Evolutionary conservation across 2,329 filamentous ascomycete species (phyloP), one percentile per base, ranked within the genome.

Genomic region (Endocalyx cinctus): DNA sequence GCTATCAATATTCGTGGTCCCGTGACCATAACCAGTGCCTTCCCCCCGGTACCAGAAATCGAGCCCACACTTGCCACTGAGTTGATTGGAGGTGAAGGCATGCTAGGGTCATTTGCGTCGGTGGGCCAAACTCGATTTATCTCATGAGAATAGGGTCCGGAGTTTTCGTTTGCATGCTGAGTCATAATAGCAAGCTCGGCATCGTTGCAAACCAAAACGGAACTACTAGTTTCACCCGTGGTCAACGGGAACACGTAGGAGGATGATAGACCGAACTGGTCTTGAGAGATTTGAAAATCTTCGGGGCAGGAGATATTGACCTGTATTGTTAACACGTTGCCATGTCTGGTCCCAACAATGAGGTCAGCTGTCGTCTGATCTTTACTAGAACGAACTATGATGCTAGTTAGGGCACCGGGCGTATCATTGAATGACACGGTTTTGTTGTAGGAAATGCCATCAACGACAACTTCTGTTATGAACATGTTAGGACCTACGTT

Each of bases 81-180:
- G 32, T 68, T 67, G 10, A 80, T 60, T 2, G 60, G 59, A 3
- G 72, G 68, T 4, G 71, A 63, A 7, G 57, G 48, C 41, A 70
- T 59, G 20, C 60, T 65, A 6, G 60, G 51, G 27, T 75, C 65
- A 20, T 61, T 62, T 2, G 62, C 62, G 45, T 78, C 71, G 3
- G 70, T 70, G 2, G 70, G 59, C 64, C 70, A 76, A 11, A 81
- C 60, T 29, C 60, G 60, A 10, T 63, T 54, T 38, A 65, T 72
- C 3, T 55, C 51, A 29, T 57, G 53, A 33, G 69, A 70, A 15
- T 40, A 51, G 6, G 41, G 42, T 17, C 29, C 32, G 27, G 31
- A 31, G 14, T 23, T 13, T 13, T 17, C 35, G 19, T 15, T 27
- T 25, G 27, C 25, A 7, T 31, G 34, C 22, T 38, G 41, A n/a